Conservation (phyloP, 2,329 filamentous ascomycete genomes). For the Fusarium tupiense region DNA sequence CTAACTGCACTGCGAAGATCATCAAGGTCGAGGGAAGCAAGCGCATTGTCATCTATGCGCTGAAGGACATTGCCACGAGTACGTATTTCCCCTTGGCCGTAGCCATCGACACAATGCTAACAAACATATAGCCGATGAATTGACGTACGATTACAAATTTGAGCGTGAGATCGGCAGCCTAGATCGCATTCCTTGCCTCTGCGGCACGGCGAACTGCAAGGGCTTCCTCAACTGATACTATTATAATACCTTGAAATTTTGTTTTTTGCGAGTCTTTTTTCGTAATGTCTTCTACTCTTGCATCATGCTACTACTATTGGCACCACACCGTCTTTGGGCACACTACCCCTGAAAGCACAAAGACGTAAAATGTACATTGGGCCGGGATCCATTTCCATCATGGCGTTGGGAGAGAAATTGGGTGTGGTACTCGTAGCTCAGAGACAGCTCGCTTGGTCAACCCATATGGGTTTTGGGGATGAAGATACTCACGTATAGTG, state of each 20-base stretch:
- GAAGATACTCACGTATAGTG: neutral
- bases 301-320: conserved; percentile 6
- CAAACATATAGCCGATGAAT: conserved; percentile 81
- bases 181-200: conserved; percentile 96
- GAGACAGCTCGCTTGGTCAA: conserved; percentile 19
- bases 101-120: conserved; percentile 10
- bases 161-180: conserved; percentile 95
- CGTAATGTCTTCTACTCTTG: neutral
- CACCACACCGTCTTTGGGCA: conserved; percentile 4
- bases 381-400: conserved; percentile 28
- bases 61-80: conserved; percentile 96
- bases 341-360: neutral
- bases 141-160: conserved; percentile 99
- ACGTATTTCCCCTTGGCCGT: conserved; percentile 54
- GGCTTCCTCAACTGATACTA: conserved; percentile 89
- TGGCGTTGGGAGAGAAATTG: conserved; percentile 32
- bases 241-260: conserved; percentile 26
- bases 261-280: conserved; percentile 9
- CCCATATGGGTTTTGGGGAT: conserved; percentile 2
- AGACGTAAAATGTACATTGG: conserved; percentile 31
- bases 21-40: conserved; percentile 99
- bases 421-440: neutral
- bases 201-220: conserved; percentile 95
- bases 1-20: conserved; percentile 98
- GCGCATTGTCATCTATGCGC: conserved; percentile 97